Conservation (phyloP, 257 asterid species). For the Fraxinus excelsior region DNA sequence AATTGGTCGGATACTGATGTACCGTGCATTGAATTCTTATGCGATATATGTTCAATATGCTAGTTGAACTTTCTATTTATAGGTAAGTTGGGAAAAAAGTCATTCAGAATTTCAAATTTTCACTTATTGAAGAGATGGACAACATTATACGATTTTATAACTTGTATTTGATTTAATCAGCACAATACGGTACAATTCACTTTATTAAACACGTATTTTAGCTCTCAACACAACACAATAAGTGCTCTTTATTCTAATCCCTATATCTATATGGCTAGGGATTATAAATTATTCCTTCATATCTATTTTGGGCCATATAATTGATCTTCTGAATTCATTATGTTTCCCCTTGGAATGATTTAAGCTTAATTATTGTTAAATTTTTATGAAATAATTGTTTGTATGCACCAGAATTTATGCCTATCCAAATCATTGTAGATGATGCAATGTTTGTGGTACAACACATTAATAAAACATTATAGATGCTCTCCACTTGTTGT, state of each 20-base stretch:
- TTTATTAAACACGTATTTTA: background rate
- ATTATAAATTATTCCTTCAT: slow-evolving; percentile 17
- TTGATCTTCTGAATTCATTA: slow-evolving; percentile 31
- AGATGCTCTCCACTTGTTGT: slow-evolving; percentile 18
- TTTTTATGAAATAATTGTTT: slow-evolving; percentile 29
- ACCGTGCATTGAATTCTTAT: background rate
- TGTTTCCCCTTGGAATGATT: slow-evolving; percentile 17
- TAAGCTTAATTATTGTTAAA: background rate
- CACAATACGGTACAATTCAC: background rate
- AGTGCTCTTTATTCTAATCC: background rate
- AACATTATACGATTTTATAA: no score
- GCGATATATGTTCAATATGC: no score
- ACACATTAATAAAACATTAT: background rate
- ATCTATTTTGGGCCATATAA: slow-evolving; percentile 33
- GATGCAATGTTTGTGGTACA: slow-evolving; percentile 29
- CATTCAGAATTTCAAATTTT: background rate
- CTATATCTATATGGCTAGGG: background rate
- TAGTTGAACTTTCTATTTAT: no score
- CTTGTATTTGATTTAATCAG: background rate
- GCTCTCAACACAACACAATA: background rate
- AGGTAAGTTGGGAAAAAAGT: no score
- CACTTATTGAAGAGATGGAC: no score
- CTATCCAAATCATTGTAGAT: slow-evolving; percentile 32
- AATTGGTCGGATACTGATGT: no score
- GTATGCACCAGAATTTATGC: slow-evolving; percentile 30